Evolutionary conservation across 305 asterid species (phyloP), one percentile per base, ranked within the genome.

Genomic region (Fraxinus nigra): DNA sequence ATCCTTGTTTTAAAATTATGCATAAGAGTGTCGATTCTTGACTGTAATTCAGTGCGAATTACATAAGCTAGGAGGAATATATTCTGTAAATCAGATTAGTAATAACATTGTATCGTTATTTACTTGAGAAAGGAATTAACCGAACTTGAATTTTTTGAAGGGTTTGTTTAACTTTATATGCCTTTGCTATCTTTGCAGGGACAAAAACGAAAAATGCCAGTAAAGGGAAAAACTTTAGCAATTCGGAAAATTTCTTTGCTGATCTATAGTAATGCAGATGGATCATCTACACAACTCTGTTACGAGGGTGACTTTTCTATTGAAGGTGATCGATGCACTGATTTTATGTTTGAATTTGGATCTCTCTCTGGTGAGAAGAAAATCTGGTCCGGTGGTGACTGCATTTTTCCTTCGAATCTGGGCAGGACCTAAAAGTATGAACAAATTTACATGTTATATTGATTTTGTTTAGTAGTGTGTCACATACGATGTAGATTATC

Each of bases 221-320:
- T 77, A 91, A 87, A 84, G 86, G 90, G 37, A 84, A 82, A 43
- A 87, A 74, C 26, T 43, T 81, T 18, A 72, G 85, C 85, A 85
- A 78, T 84, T 82, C 94, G 75, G 87, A 59, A 82, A 91, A 63
- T 76, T 92, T 94, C 87, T 94, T 94, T 78, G 93, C 96, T 26
- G 97, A 91, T 77, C 70, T 94, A 63, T 90, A 91, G 85, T 61
- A 72, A 78, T 63, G 24, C 6, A 0, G 32, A 35, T 70, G 48
- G 75, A 78, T 75, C 26, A 43, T 43, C 38, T 24, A 18, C 67
- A 9, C 67, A 56, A 18, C 28, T 56, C 67, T 18, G 67, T 56
- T 56, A 6, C 2, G 26, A 56, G 67, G 54, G n/a, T 3, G 18
- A 65, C 35, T 22, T 24, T 24, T 63, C 72, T 63, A 22, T 24